Conservation (phyloP, 345 rosid species). For the Moricandia arvensis region DNA sequence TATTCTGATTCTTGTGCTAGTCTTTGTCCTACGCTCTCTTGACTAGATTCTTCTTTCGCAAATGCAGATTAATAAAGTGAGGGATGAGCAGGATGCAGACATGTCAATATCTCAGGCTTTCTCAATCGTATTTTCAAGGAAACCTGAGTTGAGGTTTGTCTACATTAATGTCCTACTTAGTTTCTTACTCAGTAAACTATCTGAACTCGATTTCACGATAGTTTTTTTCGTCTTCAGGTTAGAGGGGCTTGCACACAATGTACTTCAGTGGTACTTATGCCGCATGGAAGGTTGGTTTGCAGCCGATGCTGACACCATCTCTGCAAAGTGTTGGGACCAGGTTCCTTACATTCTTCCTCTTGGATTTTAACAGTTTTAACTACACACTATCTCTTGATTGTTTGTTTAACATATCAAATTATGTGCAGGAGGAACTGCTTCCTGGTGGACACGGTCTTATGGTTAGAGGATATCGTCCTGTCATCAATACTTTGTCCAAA, state of each 20-base stretch:
- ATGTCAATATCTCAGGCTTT: conserved; percentile 71
- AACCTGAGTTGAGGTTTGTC: conserved; percentile 77
- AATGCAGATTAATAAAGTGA: conserved; percentile 76
- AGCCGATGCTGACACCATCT: conserved; percentile 93
- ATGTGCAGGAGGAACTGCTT: conserved; percentile 72
- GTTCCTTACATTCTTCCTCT: conserved; percentile 30
- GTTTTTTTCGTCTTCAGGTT: conserved; percentile 42
- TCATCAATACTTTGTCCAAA: conserved; percentile 88
- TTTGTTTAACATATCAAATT: neutral
- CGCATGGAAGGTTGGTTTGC: conserved; percentile 99
- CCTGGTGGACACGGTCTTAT: conserved; percentile 98
- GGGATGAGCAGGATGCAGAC: conserved; percentile 62
- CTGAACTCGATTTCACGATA: conserved; percentile 14
- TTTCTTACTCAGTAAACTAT: neutral
- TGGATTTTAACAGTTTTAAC: neutral
- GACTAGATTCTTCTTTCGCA: conserved; percentile 14
- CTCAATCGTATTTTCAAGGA: conserved; percentile 68
- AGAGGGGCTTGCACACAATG: conserved; percentile 75
- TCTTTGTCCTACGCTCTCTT: conserved; percentile 2
- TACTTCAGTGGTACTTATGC: conserved; percentile 95
- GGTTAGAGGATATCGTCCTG: conserved; percentile 97
- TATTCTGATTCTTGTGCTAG: neutral
- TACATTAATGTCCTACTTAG: neutral
- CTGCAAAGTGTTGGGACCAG: conserved; percentile 88
- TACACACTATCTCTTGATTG: neutral